Evolutionary conservation across 306 rosid genomes (phyloP).

Genomic region (Vicia faba): DNA sequence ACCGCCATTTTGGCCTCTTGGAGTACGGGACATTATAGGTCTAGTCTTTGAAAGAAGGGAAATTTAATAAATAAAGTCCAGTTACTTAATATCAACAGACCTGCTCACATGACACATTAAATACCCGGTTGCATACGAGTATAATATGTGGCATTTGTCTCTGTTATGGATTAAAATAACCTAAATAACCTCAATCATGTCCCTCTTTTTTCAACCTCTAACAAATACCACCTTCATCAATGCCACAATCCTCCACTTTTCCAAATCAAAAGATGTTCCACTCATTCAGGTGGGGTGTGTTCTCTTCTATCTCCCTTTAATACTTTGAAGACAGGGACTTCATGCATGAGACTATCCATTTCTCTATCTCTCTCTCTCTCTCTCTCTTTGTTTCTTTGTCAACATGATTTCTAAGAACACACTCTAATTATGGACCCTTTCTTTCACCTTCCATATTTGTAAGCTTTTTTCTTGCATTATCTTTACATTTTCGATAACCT

Average conservation of each 20-base stretch:
- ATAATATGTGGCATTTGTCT: neutral
- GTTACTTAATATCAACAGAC: neutral
- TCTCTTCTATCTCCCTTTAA: slow-evolving; percentile 20
- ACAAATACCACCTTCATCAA: slow-evolving; percentile 1
- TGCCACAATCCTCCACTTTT: neutral
- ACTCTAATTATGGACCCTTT: slow-evolving; percentile 31
- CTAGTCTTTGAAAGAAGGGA: too few species aligned
- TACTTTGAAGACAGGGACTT: slow-evolving; percentile 40
- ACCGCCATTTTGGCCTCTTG: neutral
- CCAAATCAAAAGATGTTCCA: slow-evolving; percentile 3
- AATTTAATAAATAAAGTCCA: neutral
- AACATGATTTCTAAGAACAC: neutral
- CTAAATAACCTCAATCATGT: neutral
- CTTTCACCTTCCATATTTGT: slow-evolving; percentile 12
- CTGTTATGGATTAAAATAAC: slow-evolving; percentile 14
- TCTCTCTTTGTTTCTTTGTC: neutral
- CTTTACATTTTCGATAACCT: neutral
- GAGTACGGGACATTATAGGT: too few species aligned
- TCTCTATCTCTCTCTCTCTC: slow-evolving; percentile 14
- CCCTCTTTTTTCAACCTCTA: slow-evolving; percentile 3
- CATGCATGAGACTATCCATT: slow-evolving; percentile 47
- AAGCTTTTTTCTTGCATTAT: neutral
- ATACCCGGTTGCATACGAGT: neutral
- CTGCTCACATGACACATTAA: neutral
- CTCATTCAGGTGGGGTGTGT: neutral